Conservation (phyloP, 768 basidiomycete genomes). For the Podaxis rugospora region DNA sequence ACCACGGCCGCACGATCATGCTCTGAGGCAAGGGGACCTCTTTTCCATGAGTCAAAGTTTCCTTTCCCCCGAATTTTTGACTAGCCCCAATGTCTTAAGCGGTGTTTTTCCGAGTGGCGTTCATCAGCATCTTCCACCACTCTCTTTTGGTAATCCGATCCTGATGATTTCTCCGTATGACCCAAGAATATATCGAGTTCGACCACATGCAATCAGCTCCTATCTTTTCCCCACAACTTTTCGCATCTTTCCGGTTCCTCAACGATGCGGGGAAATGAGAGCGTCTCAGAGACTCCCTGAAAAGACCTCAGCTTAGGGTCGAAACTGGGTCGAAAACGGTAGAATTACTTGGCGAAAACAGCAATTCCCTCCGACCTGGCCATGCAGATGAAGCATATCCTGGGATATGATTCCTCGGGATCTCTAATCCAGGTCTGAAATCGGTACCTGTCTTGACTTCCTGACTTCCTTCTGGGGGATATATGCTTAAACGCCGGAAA, state of each 20-base stretch:
- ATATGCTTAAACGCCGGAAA: conserved; percentile 7
- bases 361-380: neutral
- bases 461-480: neutral
- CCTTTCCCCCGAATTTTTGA: conserved; percentile 3
- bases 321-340: neutral
- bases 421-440: neutral
- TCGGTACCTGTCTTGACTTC: neutral
- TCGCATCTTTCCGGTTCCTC: conserved; percentile 3
- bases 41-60: neutral
- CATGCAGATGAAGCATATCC: neutral
- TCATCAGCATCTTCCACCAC: neutral
- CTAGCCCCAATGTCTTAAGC: neutral
- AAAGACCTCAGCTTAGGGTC: neutral
- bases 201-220: neutral
- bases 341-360: neutral
- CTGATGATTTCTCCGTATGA: neutral
- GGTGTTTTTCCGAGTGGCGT: conserved; percentile 6
- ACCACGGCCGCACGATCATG: neutral
- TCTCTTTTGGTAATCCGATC: neutral
- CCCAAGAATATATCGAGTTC: neutral
- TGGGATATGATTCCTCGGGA: neutral
- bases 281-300: neutral
- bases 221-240: neutral
- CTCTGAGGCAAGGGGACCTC: neutral
- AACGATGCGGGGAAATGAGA: conserved; percentile 2